These are phyloP conservation scores for Fraxinus pennsylvanica DNA, from an alignment of 257 asterid genomes.

Conservation along the genomic window DNA sequence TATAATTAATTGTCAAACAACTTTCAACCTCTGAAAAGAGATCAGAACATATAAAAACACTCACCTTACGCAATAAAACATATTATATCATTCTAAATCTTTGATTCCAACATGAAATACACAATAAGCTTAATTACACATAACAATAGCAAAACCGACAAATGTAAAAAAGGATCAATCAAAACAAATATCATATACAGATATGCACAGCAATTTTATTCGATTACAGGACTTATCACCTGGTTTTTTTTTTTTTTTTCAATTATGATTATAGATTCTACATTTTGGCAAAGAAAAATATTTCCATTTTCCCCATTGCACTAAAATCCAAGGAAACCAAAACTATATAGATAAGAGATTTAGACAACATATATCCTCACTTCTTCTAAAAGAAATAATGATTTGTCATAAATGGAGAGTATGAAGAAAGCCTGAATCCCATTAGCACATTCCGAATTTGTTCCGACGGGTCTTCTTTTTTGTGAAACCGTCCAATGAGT, in stretches of 20 bases:
- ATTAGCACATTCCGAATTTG: neutral
- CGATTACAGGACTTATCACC: neutral
- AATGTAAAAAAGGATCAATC: neutral
- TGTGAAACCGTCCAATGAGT: neutral
- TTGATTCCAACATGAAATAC: neutral
- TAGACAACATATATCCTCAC: neutral
- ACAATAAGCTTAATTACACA: neutral
- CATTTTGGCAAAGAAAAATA: neutral
- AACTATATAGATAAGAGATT: neutral
- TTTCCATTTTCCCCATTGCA: neutral
- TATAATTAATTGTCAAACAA: neutral
- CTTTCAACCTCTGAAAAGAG: neutral
- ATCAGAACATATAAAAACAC: neutral
- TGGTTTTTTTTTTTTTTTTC: neutral
- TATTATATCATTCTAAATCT: neutral
- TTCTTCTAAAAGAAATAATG: neutral
- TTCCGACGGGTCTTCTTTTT: neutral
- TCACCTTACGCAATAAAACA: neutral
- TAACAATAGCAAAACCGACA: neutral
- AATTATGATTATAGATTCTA: neutral
- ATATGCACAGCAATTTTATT: neutral
- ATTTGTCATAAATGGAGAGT: neutral
- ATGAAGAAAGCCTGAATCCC: slow-evolving; percentile 2
- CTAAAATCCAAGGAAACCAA: neutral
- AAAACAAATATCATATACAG: neutral